Evolutionary conservation across 768 basidiomycete genomes (phyloP).

Genomic region (Amanita rubescens): DNA sequence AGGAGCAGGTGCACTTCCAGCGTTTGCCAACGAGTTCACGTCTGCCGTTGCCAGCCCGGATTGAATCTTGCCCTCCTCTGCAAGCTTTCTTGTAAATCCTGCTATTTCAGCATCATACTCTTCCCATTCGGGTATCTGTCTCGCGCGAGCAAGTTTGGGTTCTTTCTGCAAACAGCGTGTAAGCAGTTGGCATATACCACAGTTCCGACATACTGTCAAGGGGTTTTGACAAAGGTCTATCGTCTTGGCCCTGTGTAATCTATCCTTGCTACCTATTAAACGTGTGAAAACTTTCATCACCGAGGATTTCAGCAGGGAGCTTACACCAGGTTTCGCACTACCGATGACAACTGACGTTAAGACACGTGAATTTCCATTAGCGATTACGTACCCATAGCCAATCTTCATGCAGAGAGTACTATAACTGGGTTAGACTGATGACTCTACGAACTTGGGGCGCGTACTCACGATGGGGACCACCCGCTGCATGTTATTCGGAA

Average conservation of each 20-base stretch:
- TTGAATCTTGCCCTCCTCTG: constrained; percentile 61
- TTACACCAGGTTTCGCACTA: constrained; percentile 99
- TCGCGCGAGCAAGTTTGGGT: constrained; percentile 87
- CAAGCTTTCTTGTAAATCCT: constrained; percentile 65
- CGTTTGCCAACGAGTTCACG: constrained; percentile 58
- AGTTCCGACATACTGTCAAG: constrained; percentile 59
- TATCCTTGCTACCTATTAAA: constrained; percentile 67
- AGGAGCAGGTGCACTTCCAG: constrained; percentile 12
- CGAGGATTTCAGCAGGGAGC: constrained; percentile 16
- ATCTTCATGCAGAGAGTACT: constrained; percentile 86
- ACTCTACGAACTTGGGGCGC: background rate
- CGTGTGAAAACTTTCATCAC: background rate
- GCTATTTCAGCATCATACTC: constrained; percentile 90
- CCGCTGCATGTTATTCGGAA: constrained; percentile 91
- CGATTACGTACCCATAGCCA: constrained; percentile 82
- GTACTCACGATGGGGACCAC: constrained; percentile 85
- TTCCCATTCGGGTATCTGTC: constrained; percentile 98
- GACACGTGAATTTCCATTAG: background rate
- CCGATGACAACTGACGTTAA: constrained; percentile 5
- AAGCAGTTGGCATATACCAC: background rate
- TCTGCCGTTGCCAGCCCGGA: constrained; percentile 63
- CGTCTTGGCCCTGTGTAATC: constrained; percentile 74
- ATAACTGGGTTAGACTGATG: constrained; percentile 1
- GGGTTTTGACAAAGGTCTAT: constrained; percentile 98
- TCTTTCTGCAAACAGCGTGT: constrained; percentile 65